Percentiles rank a stretch among this genome's conserved stretches.
phyloP scores from a whole-genome alignment of 2,329 filamentous ascomycete species.

The Fusarium musae region DNA sequence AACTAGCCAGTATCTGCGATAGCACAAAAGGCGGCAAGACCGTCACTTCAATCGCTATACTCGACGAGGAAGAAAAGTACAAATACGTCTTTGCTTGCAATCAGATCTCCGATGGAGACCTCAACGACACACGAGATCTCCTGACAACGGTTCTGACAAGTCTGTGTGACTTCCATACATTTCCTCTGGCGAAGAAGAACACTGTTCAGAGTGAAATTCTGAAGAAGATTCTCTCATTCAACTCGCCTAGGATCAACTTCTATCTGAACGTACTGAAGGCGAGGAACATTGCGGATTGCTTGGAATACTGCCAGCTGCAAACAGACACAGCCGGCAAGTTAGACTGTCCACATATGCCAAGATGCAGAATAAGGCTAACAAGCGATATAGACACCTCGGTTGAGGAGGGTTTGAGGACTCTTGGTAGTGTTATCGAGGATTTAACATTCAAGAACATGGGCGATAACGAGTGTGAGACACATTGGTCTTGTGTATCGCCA shows the following conservation, averaged over 20 bases:
- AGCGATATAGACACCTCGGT: background rate
- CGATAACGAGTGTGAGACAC: background rate
- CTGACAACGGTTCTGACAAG: slow-evolving; percentile 20
- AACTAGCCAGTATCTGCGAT: slow-evolving; percentile 48
- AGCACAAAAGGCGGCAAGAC: slow-evolving; percentile 43
- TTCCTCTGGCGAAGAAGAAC: accelerated
- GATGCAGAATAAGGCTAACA: background rate
- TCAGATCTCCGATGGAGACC: background rate
- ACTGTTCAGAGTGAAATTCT: background rate
- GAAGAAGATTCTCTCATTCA: slow-evolving; percentile 36
- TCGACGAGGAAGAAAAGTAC: slow-evolving; percentile 43
- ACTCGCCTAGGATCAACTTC: slow-evolving; percentile 21
- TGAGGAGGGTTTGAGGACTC: background rate
- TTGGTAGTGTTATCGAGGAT: background rate
- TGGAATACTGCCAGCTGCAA: slow-evolving; percentile 7
- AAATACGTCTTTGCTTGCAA: slow-evolving; percentile 49
- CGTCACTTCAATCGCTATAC: slow-evolving; percentile 46
- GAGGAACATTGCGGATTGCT: slow-evolving; percentile 13
- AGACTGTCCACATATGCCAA: accelerated
- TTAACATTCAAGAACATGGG: background rate
- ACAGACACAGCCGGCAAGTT: background rate
- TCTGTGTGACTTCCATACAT: background rate
- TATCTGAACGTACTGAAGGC: slow-evolving; percentile 30
- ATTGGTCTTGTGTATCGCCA: accelerated
- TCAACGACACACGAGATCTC: slow-evolving; percentile 3